phyloP scores from a whole-genome alignment of 2,329 filamentous ascomycete species.

The Fusarium mundagurra region DNA sequence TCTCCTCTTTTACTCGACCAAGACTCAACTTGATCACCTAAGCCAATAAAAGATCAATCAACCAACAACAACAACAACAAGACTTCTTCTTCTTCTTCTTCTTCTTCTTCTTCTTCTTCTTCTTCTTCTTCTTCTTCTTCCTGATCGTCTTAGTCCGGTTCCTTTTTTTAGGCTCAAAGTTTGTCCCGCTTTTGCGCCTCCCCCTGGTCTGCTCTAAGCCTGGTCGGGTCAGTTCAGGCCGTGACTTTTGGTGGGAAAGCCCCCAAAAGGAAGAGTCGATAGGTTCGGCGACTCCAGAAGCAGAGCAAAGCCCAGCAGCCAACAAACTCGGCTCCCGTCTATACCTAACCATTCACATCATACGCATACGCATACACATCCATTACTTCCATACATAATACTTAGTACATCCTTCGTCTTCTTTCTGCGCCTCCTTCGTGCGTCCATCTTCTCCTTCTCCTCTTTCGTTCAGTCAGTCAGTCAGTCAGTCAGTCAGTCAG shows the following conservation, averaged over 20 bases:
- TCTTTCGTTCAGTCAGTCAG: not conserved
- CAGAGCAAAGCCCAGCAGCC: not conserved
- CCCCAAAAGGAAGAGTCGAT: slow-evolving; percentile 21
- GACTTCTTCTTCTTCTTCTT: no score
- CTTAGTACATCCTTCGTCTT: not conserved
- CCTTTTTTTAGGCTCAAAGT: slow-evolving; percentile 25
- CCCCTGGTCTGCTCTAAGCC: slow-evolving; percentile 21
- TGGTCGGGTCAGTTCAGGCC: not conserved
- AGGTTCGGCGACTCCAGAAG: slow-evolving; percentile 33
- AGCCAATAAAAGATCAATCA: not conserved
- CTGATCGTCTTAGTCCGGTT: not conserved
- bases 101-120: not conserved
- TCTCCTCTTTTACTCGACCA: no score
- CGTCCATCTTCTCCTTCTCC: slow-evolving; percentile 7
- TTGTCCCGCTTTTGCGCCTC: slow-evolving; percentile 32
- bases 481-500: not conserved
- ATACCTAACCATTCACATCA: not conserved
- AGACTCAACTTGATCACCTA: not conserved
- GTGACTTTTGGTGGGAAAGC: slow-evolving; percentile 5
- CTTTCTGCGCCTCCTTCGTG: slow-evolving; percentile 23
- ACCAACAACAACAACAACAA: not conserved
- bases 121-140: not conserved
- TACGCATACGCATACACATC: not conserved
- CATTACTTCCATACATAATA: not conserved
- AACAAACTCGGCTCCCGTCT: slow-evolving; percentile 22